These are phyloP conservation scores for Aphanomyces euteiches DNA, from an alignment of 352 stramenopile genomes.

Conservation along the genomic window DNA sequence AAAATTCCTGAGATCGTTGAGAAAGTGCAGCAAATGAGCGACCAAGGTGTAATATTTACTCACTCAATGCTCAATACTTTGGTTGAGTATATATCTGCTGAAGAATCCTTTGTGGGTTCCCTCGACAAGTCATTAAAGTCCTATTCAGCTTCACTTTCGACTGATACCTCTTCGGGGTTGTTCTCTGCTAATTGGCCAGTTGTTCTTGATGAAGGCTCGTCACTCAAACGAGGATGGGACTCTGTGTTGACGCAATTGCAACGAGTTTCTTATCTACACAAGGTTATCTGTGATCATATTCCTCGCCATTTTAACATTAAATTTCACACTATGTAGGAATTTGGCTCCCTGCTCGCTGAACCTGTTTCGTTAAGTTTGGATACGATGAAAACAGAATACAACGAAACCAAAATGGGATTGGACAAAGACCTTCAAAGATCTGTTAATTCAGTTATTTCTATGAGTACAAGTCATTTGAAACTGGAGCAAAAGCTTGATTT, in stretches of 20 bases:
- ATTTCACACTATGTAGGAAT: slow-evolving; percentile 44
- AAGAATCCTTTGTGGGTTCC: slow-evolving; percentile 17
- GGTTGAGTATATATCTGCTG: slow-evolving; percentile 20
- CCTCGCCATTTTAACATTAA: neutral
- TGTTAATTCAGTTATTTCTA: no score
- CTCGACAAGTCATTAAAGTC: neutral
- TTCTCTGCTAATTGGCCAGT: slow-evolving; percentile 2
- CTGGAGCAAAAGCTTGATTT: slow-evolving; percentile 58
- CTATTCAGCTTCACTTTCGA: neutral
- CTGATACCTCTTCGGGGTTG: neutral
- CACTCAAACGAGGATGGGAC: neutral
- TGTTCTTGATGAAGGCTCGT: slow-evolving; percentile 12
- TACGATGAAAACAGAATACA: slow-evolving; percentile 80
- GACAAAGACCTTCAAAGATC: slow-evolving; percentile 62
- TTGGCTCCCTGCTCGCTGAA: slow-evolving; percentile 65
- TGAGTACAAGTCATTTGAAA: slow-evolving; percentile 39
- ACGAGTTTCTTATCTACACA: slow-evolving; percentile 16
- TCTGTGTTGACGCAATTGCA: slow-evolving; percentile 15
- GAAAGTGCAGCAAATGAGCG: slow-evolving; percentile 49
- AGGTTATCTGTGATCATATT: neutral
- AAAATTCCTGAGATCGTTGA: neutral
- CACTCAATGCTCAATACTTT: slow-evolving; percentile 21
- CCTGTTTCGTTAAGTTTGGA: slow-evolving; percentile 63
- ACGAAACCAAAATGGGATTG: slow-evolving; percentile 46
- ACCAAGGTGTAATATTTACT: slow-evolving; percentile 35